Evolutionary conservation across 2,329 filamentous ascomycete species (phyloP).

Genomic region (Pseudogymnoascus sp.): DNA sequence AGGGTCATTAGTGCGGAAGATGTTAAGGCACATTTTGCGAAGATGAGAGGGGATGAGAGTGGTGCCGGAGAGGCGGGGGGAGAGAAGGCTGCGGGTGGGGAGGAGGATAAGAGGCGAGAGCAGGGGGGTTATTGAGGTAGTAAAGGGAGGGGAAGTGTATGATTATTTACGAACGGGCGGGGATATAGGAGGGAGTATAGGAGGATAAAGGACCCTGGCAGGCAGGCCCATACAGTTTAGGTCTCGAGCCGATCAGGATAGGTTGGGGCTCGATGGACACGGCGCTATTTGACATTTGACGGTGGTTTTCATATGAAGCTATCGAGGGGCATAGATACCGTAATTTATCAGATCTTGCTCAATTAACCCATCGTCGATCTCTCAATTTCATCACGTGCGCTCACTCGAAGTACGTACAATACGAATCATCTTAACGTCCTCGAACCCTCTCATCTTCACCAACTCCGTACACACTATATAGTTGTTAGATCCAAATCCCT

Average conservation of each 20-base stretch:
- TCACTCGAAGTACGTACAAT: not conserved
- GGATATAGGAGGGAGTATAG: not conserved
- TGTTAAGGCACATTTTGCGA: conserved; percentile 94
- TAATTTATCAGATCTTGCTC: not conserved
- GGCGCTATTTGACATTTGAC: not conserved
- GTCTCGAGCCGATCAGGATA: not conserved
- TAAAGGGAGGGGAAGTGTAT: not conserved
- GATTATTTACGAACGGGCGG: not conserved
- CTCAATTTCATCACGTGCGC: not conserved
- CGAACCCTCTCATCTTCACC: not conserved
- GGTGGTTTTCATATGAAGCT: not conserved
- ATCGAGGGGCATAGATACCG: not conserved
- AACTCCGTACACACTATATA: not conserved
- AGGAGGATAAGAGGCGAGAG: conserved; percentile 34
- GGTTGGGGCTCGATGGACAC: not conserved
- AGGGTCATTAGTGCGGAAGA: conserved; percentile 86
- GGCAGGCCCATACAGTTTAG: not conserved
- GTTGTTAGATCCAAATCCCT: not conserved
- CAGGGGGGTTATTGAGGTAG: conserved; percentile 35
- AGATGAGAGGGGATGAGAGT: conserved; percentile 78
- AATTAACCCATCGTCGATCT: not conserved
- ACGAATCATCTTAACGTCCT: not conserved
- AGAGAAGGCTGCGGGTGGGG: conserved; percentile 22
- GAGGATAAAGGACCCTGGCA: not conserved
- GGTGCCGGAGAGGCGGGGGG: conserved; percentile 23